A percentile compares a stretch with the other conserved stretches of the same genome.
Evolutionary conservation across 1,284 basidiomycete genomes (phyloP).

Genomic region (Ceratobasidium sp.): DNA sequence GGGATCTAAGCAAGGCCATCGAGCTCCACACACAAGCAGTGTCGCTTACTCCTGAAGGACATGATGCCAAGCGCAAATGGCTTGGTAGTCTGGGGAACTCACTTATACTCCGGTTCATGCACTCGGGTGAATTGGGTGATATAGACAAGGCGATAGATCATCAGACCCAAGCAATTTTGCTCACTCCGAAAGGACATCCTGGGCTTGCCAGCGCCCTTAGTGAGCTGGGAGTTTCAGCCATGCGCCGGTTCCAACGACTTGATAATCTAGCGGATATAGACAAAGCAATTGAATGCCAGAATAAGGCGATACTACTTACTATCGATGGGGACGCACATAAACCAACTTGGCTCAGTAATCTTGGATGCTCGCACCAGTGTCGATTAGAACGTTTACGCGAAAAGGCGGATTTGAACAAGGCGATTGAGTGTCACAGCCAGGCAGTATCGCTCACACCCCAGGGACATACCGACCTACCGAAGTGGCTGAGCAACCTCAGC

Average conservation of each 20-base stretch:
- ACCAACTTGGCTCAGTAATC: not conserved
- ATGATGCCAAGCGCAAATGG: not conserved
- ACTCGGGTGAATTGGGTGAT: not conserved
- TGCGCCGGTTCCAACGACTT: not conserved
- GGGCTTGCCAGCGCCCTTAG: not conserved
- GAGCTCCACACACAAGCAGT: not conserved
- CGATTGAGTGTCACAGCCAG: not conserved
- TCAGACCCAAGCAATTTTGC: not conserved
- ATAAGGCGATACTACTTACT: not conserved
- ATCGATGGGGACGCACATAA: not conserved
- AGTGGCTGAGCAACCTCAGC: not conserved
- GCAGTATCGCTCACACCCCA: not conserved
- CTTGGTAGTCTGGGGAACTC: not conserved
- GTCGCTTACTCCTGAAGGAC: not conserved
- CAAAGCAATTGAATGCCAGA: not conserved
- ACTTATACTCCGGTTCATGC: not conserved
- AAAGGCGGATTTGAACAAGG: not conserved
- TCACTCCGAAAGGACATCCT: not conserved
- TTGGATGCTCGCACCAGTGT: not conserved
- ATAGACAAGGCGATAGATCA: not conserved
- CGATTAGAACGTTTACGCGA: not conserved
- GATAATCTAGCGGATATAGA: not conserved
- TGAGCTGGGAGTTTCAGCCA: not conserved
- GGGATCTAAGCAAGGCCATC: not conserved
- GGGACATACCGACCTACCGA: not conserved